phyloP scores from a whole-genome alignment of 1,284 basidiomycete species.

The Leucoagaricus sp. region DNA sequence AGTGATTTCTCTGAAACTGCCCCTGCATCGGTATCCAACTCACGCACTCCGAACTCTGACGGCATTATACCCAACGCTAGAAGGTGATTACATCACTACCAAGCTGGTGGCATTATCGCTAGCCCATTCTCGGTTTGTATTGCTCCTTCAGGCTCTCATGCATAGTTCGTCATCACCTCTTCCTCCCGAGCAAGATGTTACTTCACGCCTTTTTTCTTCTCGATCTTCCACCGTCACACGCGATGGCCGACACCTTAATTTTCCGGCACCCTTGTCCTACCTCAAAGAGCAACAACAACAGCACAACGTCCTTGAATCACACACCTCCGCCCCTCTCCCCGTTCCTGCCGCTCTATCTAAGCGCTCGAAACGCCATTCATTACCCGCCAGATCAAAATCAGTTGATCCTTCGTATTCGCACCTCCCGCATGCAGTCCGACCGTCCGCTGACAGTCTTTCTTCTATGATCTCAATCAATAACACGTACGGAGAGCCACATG shows the following conservation, averaged over 20 bases:
- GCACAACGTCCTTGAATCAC: slow-evolving; percentile 4
- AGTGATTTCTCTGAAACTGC: slow-evolving; percentile 65
- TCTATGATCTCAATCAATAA: slow-evolving; percentile 22
- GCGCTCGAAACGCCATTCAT: slow-evolving; percentile 17
- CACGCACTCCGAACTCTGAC: slow-evolving; percentile 57
- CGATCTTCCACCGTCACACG: slow-evolving; percentile 22
- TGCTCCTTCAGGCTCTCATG: slow-evolving; percentile 69
- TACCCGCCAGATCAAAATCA: slow-evolving; percentile 1
- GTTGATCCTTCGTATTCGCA: slow-evolving; percentile 9
- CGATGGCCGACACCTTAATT: slow-evolving; percentile 54
- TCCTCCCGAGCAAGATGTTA: slow-evolving; percentile 45
- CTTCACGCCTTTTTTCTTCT: slow-evolving; percentile 15
- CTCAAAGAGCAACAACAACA: slow-evolving; percentile 14
- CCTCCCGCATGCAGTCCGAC: slow-evolving; percentile 21
- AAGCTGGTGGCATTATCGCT: slow-evolving; percentile 51
- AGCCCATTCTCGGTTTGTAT: slow-evolving; percentile 72
- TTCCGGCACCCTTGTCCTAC: slow-evolving; percentile 63
- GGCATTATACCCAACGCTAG: slow-evolving; percentile 32
- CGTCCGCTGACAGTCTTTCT: slow-evolving; percentile 24
- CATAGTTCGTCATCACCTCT: slow-evolving; percentile 52
- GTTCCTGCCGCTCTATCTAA: slow-evolving; percentile 14
- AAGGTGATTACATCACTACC: slow-evolving; percentile 38
- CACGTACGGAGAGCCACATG: neutral
- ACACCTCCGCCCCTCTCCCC: slow-evolving; percentile 16
- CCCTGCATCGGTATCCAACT: slow-evolving; percentile 56